These are phyloP conservation scores for Phytopythium montanum DNA, from an alignment of 352 stramenopile species.

Conservation along the genomic window DNA sequence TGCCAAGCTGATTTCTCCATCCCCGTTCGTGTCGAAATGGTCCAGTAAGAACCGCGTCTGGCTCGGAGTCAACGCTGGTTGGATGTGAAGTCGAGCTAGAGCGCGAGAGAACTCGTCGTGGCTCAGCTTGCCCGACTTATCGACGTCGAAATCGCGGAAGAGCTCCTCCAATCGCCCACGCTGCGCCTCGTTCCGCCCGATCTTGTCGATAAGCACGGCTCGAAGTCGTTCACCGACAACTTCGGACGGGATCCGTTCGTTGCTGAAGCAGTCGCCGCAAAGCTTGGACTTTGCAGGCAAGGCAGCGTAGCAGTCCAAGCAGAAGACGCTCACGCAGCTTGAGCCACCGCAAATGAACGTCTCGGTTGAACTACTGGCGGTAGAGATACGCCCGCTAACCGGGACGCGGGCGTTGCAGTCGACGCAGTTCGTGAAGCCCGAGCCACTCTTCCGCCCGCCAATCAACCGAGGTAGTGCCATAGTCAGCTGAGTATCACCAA, in stretches of 20 bases:
- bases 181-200: slow-evolving; percentile 34
- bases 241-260: slow-evolving; percentile 46
- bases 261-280: slow-evolving; percentile 75
- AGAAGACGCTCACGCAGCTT: slow-evolving; percentile 64
- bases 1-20: slow-evolving; percentile 57
- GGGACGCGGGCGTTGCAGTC: slow-evolving; percentile 47
- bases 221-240: slow-evolving; percentile 60
- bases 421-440: slow-evolving; percentile 43
- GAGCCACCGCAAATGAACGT: slow-evolving; percentile 38
- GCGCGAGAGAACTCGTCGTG: slow-evolving; percentile 53
- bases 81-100: slow-evolving; percentile 40
- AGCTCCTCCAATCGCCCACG: slow-evolving; percentile 34
- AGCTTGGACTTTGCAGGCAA: slow-evolving; percentile 49
- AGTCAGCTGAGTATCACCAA: slow-evolving; percentile 54
- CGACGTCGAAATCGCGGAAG: slow-evolving; percentile 54
- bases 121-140: slow-evolving; percentile 58
- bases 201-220: slow-evolving; percentile 59
- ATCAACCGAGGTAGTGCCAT: slow-evolving; percentile 58
- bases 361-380: not conserved
- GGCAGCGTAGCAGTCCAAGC: slow-evolving; percentile 36
- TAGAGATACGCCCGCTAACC: slow-evolving; percentile 22
- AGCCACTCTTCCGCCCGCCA: slow-evolving; percentile 68
- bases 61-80: slow-evolving; percentile 42
- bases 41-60: slow-evolving; percentile 47
- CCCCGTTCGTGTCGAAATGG: slow-evolving; percentile 69